phyloP scores from a whole-genome alignment of 768 basidiomycete species.

The Collybiopsis luxurians region DNA sequence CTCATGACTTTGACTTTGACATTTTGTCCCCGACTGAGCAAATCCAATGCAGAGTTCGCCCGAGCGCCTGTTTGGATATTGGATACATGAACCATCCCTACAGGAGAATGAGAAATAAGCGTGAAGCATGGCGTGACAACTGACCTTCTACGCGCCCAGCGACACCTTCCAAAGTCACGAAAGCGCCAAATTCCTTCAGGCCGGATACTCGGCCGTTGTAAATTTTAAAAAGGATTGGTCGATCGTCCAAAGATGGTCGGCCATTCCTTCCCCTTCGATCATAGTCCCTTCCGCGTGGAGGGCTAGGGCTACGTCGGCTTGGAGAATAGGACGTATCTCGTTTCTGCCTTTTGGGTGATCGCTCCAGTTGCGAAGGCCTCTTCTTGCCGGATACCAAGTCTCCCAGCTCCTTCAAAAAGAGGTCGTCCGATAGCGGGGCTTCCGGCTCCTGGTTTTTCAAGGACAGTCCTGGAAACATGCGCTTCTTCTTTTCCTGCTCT shows the following conservation, averaged over 20 bases:
- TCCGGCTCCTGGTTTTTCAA: slow-evolving; percentile 71
- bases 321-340: slow-evolving; percentile 47
- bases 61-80: slow-evolving; percentile 84
- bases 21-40: slow-evolving; percentile 77
- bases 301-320: slow-evolving; percentile 58
- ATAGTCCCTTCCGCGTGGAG: slow-evolving; percentile 50
- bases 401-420: slow-evolving; percentile 84
- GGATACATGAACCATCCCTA: slow-evolving; percentile 98
- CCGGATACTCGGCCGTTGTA: slow-evolving; percentile 85
- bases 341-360: slow-evolving; percentile 60
- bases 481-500: slow-evolving; percentile 75
- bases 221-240: slow-evolving; percentile 90
- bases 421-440: slow-evolving; percentile 65
- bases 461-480: slow-evolving; percentile 89
- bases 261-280: slow-evolving; percentile 33
- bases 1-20: slow-evolving; percentile 99
- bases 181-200: slow-evolving; percentile 94
- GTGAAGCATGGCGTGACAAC: slow-evolving; percentile 18
- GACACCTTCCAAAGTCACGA: slow-evolving; percentile 87
- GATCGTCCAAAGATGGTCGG: slow-evolving; percentile 57
- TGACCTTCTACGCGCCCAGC: slow-evolving; percentile 85
- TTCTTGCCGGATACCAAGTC: slow-evolving; percentile 84
- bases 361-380: slow-evolving; percentile 37
- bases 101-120: slow-evolving; percentile 9
- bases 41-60: slow-evolving; percentile 82